Evolutionary conservation across 768 basidiomycete genomes (phyloP).

Genomic region (Panaeolus cyanescens): DNA sequence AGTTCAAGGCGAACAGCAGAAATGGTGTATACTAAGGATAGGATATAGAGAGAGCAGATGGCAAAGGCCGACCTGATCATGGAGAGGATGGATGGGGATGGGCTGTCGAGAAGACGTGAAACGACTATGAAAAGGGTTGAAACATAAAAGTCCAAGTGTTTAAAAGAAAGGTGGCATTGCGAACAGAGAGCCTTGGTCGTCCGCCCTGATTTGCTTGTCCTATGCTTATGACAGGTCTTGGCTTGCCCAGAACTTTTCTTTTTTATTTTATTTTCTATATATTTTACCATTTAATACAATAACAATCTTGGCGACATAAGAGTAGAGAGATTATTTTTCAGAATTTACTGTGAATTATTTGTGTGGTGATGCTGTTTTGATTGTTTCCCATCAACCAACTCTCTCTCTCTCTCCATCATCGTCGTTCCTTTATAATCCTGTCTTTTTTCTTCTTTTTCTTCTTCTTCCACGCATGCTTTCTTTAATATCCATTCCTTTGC

Average conservation of each 20-base stretch:
- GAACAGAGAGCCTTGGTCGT: slow-evolving; percentile 1
- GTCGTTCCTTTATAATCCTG: slow-evolving; percentile 8
- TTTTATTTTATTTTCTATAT: too few relatives aligned
- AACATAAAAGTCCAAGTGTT: slow-evolving; percentile 3
- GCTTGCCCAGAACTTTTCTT: slow-evolving; percentile 13
- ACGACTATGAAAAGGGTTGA: slow-evolving; percentile 1
- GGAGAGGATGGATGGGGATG: not conserved
- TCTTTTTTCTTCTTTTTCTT: slow-evolving; percentile 18
- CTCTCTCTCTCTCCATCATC: slow-evolving; percentile 5
- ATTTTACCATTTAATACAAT: too few relatives aligned
- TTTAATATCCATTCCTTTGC: slow-evolving; percentile 44
- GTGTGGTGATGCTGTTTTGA: not conserved
- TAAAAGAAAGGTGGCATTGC: slow-evolving; percentile 10
- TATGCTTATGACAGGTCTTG: slow-evolving; percentile 16
- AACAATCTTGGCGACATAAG: not conserved
- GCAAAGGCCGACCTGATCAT: slow-evolving; percentile 7
- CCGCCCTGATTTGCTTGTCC: slow-evolving; percentile 11
- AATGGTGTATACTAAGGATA: not conserved
- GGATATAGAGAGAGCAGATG: not conserved
- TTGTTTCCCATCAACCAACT: too few relatives aligned
- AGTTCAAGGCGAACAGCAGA: slow-evolving; percentile 8
- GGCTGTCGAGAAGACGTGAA: slow-evolving; percentile 1
- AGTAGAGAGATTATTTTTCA: not conserved
- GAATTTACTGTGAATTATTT: too few relatives aligned
- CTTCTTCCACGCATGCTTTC: slow-evolving; percentile 36